A percentile compares a stretch with the other conserved stretches of the same genome.
Evolutionary conservation across 305 asterid genomes (phyloP).

Genomic region (Plantago lanceolata): DNA sequence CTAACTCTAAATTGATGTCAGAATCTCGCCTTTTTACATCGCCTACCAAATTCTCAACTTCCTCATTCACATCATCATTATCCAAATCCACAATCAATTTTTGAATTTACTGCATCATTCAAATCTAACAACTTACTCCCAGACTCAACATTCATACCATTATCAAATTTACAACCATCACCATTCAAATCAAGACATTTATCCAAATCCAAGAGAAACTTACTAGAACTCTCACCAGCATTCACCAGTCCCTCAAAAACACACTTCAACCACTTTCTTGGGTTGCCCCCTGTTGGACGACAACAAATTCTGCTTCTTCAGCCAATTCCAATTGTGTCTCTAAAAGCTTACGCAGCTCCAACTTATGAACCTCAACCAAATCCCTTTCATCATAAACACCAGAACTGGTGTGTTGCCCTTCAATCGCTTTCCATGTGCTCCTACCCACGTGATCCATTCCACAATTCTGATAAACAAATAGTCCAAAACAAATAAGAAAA

Average conservation of each 20-base stretch:
- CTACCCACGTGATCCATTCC: slow-evolving; percentile 71
- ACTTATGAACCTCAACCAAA: slow-evolving; percentile 53
- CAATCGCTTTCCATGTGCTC: slow-evolving; percentile 52
- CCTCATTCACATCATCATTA: slow-evolving; percentile 53
- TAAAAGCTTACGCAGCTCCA: slow-evolving; percentile 39
- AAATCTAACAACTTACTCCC: slow-evolving; percentile 28
- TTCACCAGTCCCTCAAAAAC: slow-evolving; percentile 29
- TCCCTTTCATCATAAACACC: slow-evolving; percentile 71
- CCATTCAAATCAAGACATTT: slow-evolving; percentile 37
- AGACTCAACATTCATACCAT: slow-evolving; percentile 19
- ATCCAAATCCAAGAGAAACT: slow-evolving; percentile 61
- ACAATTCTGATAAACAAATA: slow-evolving; percentile 30
- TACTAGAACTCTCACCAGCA: slow-evolving; percentile 28
- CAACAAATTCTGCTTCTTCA: slow-evolving; percentile 15
- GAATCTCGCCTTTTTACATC: slow-evolving; percentile 40
- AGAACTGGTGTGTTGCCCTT: slow-evolving; percentile 38
- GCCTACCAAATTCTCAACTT: slow-evolving; percentile 26
- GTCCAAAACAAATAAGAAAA: not conserved
- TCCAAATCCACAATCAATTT: slow-evolving; percentile 35
- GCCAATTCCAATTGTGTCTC: slow-evolving; percentile 23
- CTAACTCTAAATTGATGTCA: slow-evolving; percentile 70
- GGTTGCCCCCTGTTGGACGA: slow-evolving; percentile 24
- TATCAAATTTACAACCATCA: slow-evolving; percentile 25
- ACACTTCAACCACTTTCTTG: slow-evolving; percentile 29
- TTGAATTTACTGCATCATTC: slow-evolving; percentile 26